A percentile compares a stretch with the other conserved stretches of the same genome.
Evolutionary conservation across 208 protist genomes (phyloP).

Genomic region (Leishmania gerbilli): DNA sequence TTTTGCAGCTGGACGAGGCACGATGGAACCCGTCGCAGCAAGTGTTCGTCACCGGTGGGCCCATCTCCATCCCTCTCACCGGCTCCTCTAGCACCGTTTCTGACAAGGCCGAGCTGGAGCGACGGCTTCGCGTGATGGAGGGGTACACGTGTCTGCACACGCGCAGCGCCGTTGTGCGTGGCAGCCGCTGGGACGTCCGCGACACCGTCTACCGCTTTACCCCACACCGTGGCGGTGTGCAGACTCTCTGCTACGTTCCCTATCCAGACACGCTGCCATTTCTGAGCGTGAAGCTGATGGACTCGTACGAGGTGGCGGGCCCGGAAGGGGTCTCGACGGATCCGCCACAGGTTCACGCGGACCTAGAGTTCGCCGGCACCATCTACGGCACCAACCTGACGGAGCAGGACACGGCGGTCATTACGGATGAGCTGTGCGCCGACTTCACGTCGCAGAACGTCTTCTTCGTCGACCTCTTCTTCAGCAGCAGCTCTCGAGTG

Average conservation of each 20-base stretch:
- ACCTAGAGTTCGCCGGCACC: conserved; percentile 74
- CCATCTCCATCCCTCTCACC: conserved; percentile 55
- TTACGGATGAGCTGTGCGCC: conserved; percentile 69
- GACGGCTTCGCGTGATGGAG: conserved; percentile 66
- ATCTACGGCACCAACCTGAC: conserved; percentile 83
- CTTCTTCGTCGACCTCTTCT: conserved; percentile 71
- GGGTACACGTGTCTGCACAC: conserved; percentile 69
- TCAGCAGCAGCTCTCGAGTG: conserved; percentile 64
- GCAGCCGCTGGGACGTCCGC: conserved; percentile 57
- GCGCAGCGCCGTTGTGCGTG: conserved; percentile 56
- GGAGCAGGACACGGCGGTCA: conserved; percentile 68
- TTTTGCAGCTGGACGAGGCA: conserved; percentile 35
- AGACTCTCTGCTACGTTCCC: conserved; percentile 69
- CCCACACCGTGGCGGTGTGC: conserved; percentile 61
- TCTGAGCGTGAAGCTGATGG: conserved; percentile 59
- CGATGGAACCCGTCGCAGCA: conserved; percentile 22
- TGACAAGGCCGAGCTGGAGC: conserved; percentile 46
- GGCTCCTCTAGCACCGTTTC: conserved; percentile 26
- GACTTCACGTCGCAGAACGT: conserved; percentile 68
- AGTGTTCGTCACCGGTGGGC: conserved; percentile 53
- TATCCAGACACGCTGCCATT: conserved; percentile 64
- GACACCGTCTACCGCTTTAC: conserved; percentile 56
- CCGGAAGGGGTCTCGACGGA: conserved; percentile 77
- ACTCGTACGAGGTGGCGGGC: conserved; percentile 66
- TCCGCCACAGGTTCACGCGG: conserved; percentile 64